phyloP scores from a whole-genome alignment of 2,329 filamentous ascomycete genomes.

The Alternaria atra region DNA sequence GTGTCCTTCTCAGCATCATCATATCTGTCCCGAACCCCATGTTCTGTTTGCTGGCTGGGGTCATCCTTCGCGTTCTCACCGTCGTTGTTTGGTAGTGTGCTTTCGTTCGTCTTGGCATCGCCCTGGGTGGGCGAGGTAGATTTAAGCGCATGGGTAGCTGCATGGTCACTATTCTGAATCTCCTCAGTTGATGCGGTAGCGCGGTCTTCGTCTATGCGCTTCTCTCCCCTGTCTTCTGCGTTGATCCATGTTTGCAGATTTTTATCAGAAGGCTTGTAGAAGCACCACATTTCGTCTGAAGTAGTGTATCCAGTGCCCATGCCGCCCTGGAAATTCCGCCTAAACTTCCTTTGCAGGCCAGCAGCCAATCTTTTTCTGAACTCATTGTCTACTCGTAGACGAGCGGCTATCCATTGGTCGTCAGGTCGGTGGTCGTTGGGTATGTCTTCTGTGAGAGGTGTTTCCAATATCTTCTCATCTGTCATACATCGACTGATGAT shows the following conservation, averaged over 20 bases:
- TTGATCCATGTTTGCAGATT: slow-evolving; percentile 39
- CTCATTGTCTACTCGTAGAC: slow-evolving; percentile 68
- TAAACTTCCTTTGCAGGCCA: slow-evolving; percentile 51
- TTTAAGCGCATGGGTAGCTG: background rate
- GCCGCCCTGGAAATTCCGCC: slow-evolving; percentile 48
- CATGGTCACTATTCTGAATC: background rate
- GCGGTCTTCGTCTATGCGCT: slow-evolving; percentile 29
- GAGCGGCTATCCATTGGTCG: slow-evolving; percentile 66
- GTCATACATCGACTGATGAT: slow-evolving; percentile 62
- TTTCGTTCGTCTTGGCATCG: slow-evolving; percentile 11
- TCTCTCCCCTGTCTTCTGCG: slow-evolving; percentile 27
- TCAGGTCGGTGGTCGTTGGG: slow-evolving; percentile 64
- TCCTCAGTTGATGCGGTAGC: slow-evolving; percentile 9
- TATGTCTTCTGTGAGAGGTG: slow-evolving; percentile 57
- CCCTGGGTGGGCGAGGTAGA: slow-evolving; percentile 1
- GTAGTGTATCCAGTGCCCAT: slow-evolving; percentile 47
- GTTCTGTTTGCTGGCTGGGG: background rate
- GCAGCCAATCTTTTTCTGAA: slow-evolving; percentile 60
- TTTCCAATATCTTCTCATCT: slow-evolving; percentile 62
- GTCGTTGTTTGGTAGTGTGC: slow-evolving; percentile 7
- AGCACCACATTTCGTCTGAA: slow-evolving; percentile 64
- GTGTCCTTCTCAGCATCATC: slow-evolving; percentile 4
- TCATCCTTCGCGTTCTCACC: background rate
- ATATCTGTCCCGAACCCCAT: slow-evolving; percentile 15
- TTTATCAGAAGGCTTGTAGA: slow-evolving; percentile 50